A percentile compares a stretch with the other conserved stretches of the same genome.
phyloP scores from a whole-genome alignment of 2,329 filamentous ascomycete genomes.

The Botrytis squamosa region DNA sequence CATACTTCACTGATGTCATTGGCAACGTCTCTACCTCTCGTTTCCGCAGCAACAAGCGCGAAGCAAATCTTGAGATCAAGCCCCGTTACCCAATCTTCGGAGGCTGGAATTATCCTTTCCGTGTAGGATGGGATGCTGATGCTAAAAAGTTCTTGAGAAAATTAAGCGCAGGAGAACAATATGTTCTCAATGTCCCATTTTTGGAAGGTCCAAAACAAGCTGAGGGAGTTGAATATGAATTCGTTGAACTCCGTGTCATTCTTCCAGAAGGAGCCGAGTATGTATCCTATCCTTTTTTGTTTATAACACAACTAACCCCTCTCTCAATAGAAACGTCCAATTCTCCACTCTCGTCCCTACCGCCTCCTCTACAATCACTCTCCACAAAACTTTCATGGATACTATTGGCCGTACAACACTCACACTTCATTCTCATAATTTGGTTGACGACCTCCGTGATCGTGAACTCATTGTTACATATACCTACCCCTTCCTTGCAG shows the following conservation, averaged over 20 bases:
- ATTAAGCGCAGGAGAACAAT: constrained; percentile 61
- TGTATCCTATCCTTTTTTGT: constrained; percentile 47
- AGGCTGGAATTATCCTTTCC: constrained; percentile 97
- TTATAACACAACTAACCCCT: constrained; percentile 45
- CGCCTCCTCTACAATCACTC: constrained; percentile 54
- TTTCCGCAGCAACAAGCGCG: constrained; percentile 74
- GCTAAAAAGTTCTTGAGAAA: constrained; percentile 73
- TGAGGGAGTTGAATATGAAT: constrained; percentile 84
- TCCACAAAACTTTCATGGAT: constrained; percentile 91
- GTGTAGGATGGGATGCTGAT: constrained; percentile 91
- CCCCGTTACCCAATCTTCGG: constrained; percentile 96
- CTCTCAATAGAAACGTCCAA: constrained; percentile 66
- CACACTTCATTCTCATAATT: constrained; percentile 75
- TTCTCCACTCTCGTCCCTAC: constrained; percentile 74
- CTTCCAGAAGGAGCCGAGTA: constrained; percentile 88
- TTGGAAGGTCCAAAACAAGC: constrained; percentile 83
- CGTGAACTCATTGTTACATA: constrained; percentile 84
- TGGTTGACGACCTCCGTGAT: constrained; percentile 87
- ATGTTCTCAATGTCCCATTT: constrained; percentile 86
- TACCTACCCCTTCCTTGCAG: constrained; percentile 72
- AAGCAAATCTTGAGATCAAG: constrained; percentile 84
- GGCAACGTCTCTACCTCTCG: constrained; percentile 94
- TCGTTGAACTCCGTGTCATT: constrained; percentile 76
- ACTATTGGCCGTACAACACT: constrained; percentile 84
- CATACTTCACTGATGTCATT: constrained; percentile 95